Evolutionary conservation across 2,329 filamentous ascomycete species (phyloP).

Genomic region (Bipolaris sorokiniana): DNA sequence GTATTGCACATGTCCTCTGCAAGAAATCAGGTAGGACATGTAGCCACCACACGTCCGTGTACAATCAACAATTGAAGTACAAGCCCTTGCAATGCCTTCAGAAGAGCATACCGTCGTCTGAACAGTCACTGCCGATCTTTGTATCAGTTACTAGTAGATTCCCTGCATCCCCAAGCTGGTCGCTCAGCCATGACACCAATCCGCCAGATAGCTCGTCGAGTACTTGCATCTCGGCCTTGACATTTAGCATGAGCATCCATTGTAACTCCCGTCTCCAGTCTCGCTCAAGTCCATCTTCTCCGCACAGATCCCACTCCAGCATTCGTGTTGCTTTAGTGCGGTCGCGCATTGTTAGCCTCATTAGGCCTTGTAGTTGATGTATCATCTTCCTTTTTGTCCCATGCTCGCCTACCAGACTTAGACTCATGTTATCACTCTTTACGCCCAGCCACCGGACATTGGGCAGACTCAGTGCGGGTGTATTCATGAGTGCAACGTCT

Average conservation of each 20-base stretch:
- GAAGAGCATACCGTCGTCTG: slow-evolving; percentile 39
- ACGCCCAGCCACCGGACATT: slow-evolving; percentile 70
- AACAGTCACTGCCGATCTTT: slow-evolving; percentile 7
- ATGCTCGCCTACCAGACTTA: slow-evolving; percentile 20
- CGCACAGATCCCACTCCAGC: slow-evolving; percentile 53
- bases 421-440: slow-evolving; percentile 43
- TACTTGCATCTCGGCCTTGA: slow-evolving; percentile 80
- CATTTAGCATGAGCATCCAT: slow-evolving; percentile 73
- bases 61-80: background rate
- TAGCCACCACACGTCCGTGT: background rate
- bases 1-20: background rate
- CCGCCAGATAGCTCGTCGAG: slow-evolving; percentile 57
- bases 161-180: slow-evolving; percentile 24
- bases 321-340: slow-evolving; percentile 63
- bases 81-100: slow-evolving; percentile 10
- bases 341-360: slow-evolving; percentile 63
- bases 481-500: slow-evolving; percentile 50
- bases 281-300: slow-evolving; percentile 42
- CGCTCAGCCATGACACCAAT: slow-evolving; percentile 39
- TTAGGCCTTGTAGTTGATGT: slow-evolving; percentile 49
- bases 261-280: slow-evolving; percentile 66
- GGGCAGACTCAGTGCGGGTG: slow-evolving; percentile 49
- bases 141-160: background rate
- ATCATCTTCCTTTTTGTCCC: slow-evolving; percentile 16
- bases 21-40: slow-evolving; percentile 3